A percentile compares a stretch with the other conserved stretches of the same genome.
Evolutionary conservation across 202 grass and related monocot genomes (phyloP).

Genomic region (Zizania palustris): DNA sequence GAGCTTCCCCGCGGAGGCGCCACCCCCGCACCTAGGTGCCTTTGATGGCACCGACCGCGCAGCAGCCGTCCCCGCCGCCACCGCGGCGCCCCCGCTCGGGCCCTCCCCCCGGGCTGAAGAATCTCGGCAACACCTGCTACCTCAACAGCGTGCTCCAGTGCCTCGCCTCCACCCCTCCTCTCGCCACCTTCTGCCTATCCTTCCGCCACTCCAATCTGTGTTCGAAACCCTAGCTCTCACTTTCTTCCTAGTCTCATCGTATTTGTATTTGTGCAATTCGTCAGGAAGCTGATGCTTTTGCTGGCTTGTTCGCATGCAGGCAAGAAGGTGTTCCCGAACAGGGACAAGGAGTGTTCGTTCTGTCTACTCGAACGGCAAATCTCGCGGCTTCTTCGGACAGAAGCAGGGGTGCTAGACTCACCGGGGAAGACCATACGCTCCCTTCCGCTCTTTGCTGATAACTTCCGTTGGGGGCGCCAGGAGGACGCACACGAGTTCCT

Average conservation of each 20-base stretch:
- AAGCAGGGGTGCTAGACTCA: slow-evolving; percentile 50
- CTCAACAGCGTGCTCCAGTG: slow-evolving; percentile 98
- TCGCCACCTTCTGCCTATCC: slow-evolving; percentile 79
- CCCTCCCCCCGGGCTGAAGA: slow-evolving; percentile 79
- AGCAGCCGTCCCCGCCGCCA: slow-evolving; percentile 38
- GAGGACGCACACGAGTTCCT: slow-evolving; percentile 97
- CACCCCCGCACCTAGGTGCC: slow-evolving; percentile 25
- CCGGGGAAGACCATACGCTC: slow-evolving; percentile 68
- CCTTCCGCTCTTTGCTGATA: slow-evolving; percentile 69
- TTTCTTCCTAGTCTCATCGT: background rate
- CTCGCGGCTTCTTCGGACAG: slow-evolving; percentile 39
- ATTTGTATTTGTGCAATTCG: background rate
- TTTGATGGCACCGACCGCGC: slow-evolving; percentile 62
- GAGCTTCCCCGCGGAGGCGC: slow-evolving; percentile 36
- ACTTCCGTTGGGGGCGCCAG: slow-evolving; percentile 83
- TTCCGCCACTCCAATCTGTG: slow-evolving; percentile 79
- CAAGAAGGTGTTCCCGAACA: slow-evolving; percentile 69
- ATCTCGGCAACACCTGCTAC: slow-evolving; percentile 97
- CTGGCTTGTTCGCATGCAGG: slow-evolving; percentile 51
- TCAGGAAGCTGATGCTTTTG: slow-evolving; percentile 19
- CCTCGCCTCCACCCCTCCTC: slow-evolving; percentile 82
- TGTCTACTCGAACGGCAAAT: slow-evolving; percentile 87
- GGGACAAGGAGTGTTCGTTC: slow-evolving; percentile 90
- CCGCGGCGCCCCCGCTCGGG: slow-evolving; percentile 59
- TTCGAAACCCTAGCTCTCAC: slow-evolving; percentile 54